Evolutionary conservation across 306 rosid species (phyloP).

Genomic region (Lagenaria siceraria): DNA sequence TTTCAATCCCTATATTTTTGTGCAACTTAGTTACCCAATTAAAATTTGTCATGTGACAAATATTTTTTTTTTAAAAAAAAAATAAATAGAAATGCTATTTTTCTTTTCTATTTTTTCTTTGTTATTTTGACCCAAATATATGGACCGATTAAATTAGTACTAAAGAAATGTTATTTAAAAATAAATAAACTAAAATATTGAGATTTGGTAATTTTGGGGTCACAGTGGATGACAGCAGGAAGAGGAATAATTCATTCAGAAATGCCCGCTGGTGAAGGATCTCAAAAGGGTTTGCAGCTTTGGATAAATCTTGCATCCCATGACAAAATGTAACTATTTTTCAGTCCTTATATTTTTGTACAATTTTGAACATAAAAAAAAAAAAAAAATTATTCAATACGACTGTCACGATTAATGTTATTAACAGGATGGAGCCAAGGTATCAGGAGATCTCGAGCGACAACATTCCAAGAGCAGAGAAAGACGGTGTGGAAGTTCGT

Average conservation of each 20-base stretch:
- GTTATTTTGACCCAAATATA: no score
- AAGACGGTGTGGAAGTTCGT: constrained; percentile 65
- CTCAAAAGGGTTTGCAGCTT: constrained; percentile 70
- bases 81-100: no score
- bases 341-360: neutral
- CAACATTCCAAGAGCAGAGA: constrained; percentile 45
- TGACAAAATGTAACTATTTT: constrained; percentile 55
- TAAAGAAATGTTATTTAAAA: no score
- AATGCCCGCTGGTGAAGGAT: constrained; percentile 79
- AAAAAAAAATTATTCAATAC: neutral
- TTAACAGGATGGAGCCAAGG: constrained; percentile 70
- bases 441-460: constrained; percentile 67
- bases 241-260: constrained; percentile 96
- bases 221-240: constrained; percentile 98
- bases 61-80: no score
- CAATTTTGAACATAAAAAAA: neutral
- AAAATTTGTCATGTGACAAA: no score
- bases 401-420: neutral
- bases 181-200: neutral
- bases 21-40: no score
- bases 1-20: no score
- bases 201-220: neutral
- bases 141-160: no score
- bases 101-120: no score
- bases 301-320: constrained; percentile 78